Conservation (phyloP, 2,329 filamentous ascomycete species). For the Xylaria digitata region DNA sequence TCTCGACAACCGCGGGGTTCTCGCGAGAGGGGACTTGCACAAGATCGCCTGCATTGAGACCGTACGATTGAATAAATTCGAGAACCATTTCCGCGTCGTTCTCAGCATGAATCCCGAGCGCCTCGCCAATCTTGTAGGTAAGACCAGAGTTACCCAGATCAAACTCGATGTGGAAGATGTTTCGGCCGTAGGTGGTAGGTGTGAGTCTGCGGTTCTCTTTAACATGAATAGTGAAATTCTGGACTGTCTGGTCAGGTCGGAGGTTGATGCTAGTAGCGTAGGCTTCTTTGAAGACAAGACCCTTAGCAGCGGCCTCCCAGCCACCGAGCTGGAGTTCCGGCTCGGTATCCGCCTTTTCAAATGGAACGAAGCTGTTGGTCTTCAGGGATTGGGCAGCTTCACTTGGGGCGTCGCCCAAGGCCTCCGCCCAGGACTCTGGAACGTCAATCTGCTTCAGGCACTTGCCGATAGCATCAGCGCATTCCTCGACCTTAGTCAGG, state of each 20-base stretch:
- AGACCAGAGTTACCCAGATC: slow-evolving; percentile 91
- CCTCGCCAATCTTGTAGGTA: slow-evolving; percentile 97
- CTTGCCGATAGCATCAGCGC: slow-evolving; percentile 74
- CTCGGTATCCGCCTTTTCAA: slow-evolving; percentile 80
- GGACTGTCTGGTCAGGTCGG: slow-evolving; percentile 85
- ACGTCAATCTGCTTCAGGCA: slow-evolving; percentile 79
- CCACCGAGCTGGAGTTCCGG: slow-evolving; percentile 72
- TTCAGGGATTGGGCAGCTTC: slow-evolving; percentile 73
- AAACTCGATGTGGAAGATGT: slow-evolving; percentile 99
- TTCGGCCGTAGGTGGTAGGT: slow-evolving; percentile 88
- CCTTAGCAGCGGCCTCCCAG: slow-evolving; percentile 89
- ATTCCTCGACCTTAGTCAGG: slow-evolving; percentile 62
- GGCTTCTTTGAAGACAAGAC: slow-evolving; percentile 92
- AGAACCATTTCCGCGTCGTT: slow-evolving; percentile 84
- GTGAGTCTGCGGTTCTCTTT: slow-evolving; percentile 96
- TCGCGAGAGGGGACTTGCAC: slow-evolving; percentile 94
- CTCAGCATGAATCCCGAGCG: slow-evolving; percentile 94
- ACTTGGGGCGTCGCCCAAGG: slow-evolving; percentile 67
- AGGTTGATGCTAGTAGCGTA: slow-evolving; percentile 79
- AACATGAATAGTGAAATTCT: slow-evolving; percentile 88
- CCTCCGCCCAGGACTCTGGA: slow-evolving; percentile 82
- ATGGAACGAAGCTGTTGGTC: slow-evolving; percentile 83
- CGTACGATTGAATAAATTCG: slow-evolving; percentile 91
- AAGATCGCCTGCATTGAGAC: slow-evolving; percentile 81
- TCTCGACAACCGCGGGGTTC: slow-evolving; percentile 77